Evolutionary conservation across 208 protist genomes (phyloP), one percentile per base, ranked within the genome.

Genomic region (Trypanosoma vivax): DNA sequence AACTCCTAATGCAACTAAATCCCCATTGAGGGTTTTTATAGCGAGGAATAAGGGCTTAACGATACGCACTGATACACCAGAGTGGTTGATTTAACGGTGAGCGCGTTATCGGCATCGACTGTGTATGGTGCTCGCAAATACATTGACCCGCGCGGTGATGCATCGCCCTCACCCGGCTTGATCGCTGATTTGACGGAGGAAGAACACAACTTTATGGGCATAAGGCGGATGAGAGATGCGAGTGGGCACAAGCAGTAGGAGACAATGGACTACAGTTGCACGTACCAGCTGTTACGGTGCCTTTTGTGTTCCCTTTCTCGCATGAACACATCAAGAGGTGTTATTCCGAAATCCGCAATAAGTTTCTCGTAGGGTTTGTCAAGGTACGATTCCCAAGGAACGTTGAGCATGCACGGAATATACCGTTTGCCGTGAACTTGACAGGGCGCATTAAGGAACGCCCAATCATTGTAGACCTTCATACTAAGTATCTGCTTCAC

Each of bases 331-430:
- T 69, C 66, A 10, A 90, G 69, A n/a, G 85, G 76, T 0, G 68
- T 83, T 39, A 92, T 84, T 50, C 81, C 78, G 18, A 71, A 70
- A 30, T 75, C 58, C 1, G 16, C 35, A 11, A 73, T 38, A 19
- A 88, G 73, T 25, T 87, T 71, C 13, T 76, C 73, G 34, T 78
- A 70, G 7, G 76, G 69, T 23, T 48, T 70, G 14, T 62, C 52
- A 21, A 92, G 64, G 58, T 90, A 71, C 11, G 79, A 70, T 49
- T 92, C 85, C 85, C 85, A 92, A 9, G 40, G 41, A 16, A 89
- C 72, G 28, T 81, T 92, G 10, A 90, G 57, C 46, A 86, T 81
- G 50, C 73, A 86, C 5, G 73, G 67, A 49, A 87, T 66, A 19
- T 38, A 24, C 23, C 33, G 56, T 45, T 76, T 25, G 5, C 67